Percentiles rank a stretch among this genome's conserved stretches.
These are phyloP conservation scores for Schoenoplectus tabernaemontani DNA, from an alignment of 202 grass and related monocot species.

Conservation along the genomic window DNA sequence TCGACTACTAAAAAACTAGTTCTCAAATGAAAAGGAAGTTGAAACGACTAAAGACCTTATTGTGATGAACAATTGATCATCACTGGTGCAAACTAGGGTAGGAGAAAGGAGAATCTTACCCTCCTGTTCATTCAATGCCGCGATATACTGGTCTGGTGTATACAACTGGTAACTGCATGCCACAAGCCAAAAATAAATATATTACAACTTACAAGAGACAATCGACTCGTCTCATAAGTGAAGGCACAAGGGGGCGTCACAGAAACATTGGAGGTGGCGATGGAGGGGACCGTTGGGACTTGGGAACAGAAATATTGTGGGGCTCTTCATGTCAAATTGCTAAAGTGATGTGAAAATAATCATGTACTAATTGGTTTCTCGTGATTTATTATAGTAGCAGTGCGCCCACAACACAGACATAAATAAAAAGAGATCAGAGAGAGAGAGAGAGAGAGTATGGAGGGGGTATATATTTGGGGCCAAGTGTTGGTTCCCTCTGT, in stretches of 20 bases:
- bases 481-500: slow-evolving; percentile 31
- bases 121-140: too few relatives aligned
- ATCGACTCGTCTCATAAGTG: background rate
- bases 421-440: slow-evolving; percentile 5
- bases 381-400: slow-evolving; percentile 20
- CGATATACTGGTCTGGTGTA: too few relatives aligned
- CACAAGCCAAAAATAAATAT: too few relatives aligned
- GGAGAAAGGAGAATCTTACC: too few relatives aligned
- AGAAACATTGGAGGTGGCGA: background rate
- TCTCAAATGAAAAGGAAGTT: too few relatives aligned
- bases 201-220: too few relatives aligned
- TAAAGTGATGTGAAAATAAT: background rate
- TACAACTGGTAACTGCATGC: too few relatives aligned
- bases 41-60: too few relatives aligned
- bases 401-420: slow-evolving; percentile 22
- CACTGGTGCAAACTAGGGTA: too few relatives aligned
- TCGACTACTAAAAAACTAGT: too few relatives aligned
- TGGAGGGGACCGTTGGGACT: slow-evolving; percentile 19
- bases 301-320: slow-evolving; percentile 27
- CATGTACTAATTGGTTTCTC: background rate
- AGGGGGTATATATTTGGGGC: slow-evolving; percentile 35
- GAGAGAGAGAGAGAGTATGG: background rate
- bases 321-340: slow-evolving; percentile 14
- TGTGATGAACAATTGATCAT: too few relatives aligned
- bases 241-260: background rate